Conservation (phyloP, 148 eudicot species). For the Fagopyrum tataricum region DNA sequence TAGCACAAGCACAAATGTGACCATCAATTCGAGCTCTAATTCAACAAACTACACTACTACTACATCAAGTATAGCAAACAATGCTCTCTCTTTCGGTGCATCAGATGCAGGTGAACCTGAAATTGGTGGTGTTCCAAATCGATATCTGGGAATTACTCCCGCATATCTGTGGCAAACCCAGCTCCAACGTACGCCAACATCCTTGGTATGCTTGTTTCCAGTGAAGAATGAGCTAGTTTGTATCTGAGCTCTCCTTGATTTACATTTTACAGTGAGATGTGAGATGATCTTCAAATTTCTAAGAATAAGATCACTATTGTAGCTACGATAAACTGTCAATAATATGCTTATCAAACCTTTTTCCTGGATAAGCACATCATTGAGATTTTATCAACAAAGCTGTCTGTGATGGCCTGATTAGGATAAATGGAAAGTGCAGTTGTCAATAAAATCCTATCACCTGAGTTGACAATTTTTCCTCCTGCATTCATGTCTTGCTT, state of each 20-base stretch:
- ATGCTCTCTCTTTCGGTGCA: constrained; percentile 25
- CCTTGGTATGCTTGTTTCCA: constrained; percentile 41
- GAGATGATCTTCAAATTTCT: too few relatives aligned
- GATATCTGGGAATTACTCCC: constrained; percentile 81
- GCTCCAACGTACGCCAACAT: constrained; percentile 60
- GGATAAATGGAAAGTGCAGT: too few relatives aligned
- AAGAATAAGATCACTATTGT: too few relatives aligned
- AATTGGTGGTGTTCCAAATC: constrained; percentile 89
- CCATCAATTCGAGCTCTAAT: constrained; percentile 60
- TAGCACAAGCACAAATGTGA: constrained; percentile 71
- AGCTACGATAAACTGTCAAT: too few relatives aligned
- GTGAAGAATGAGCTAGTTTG: neutral
- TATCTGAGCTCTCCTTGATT: neutral
- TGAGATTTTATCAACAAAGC: too few relatives aligned
- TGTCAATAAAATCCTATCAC: too few relatives aligned
- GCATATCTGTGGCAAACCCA: constrained; percentile 87
- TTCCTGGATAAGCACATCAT: too few relatives aligned
- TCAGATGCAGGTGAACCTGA: constrained; percentile 67
- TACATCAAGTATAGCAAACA: constrained; percentile 36
- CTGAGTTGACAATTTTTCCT: too few relatives aligned
- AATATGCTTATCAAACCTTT: too few relatives aligned
- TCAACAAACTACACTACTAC: constrained; percentile 54
- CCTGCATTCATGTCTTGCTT: too few relatives aligned
- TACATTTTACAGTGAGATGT: too few relatives aligned
- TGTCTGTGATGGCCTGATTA: too few relatives aligned